Conservation (phyloP, 2,329 filamentous ascomycete species). For the Curvularia spicifera region DNA sequence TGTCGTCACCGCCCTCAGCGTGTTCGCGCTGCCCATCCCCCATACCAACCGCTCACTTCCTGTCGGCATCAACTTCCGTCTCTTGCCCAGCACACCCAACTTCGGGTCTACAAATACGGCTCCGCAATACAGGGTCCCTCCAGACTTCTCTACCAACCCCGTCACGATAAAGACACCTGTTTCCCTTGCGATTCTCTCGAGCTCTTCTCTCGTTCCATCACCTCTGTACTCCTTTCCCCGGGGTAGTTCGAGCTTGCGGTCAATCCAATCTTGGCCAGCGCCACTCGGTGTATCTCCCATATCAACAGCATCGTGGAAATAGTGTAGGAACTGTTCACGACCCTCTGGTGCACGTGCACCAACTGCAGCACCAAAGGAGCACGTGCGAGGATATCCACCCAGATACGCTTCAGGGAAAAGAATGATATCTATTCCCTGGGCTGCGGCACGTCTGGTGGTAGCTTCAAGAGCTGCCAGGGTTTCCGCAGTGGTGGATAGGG, state of each 20-base stretch:
- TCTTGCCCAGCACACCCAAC: constrained; percentile 77
- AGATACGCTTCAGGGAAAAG: constrained; percentile 93
- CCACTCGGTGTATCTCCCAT: constrained; percentile 78
- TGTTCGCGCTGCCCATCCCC: constrained; percentile 82
- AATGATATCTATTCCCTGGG: constrained; percentile 68
- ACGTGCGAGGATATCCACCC: constrained; percentile 87
- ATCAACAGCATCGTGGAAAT: constrained; percentile 81
- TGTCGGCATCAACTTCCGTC: constrained; percentile 92
- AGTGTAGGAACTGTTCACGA: constrained; percentile 80
- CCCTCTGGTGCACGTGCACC: constrained; percentile 72
- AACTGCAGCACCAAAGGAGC: constrained; percentile 75
- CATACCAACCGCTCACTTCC: constrained; percentile 83
- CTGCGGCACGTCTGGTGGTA: constrained; percentile 70
- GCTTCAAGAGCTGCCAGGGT: constrained; percentile 71
- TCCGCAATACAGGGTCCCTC: constrained; percentile 83
- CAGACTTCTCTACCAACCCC: constrained; percentile 79
- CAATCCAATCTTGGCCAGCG: constrained; percentile 74
- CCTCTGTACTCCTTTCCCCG: constrained; percentile 60
- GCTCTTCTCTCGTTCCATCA: constrained; percentile 78
- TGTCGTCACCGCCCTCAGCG: constrained; percentile 79
- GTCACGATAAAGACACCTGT: constrained; percentile 83
- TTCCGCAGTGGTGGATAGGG: constrained; percentile 55
- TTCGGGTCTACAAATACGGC: constrained; percentile 81
- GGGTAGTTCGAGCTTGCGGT: constrained; percentile 62
- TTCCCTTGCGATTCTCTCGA: constrained; percentile 77